These are phyloP conservation scores for Hymenoscyphus albidus DNA, from an alignment of 2,329 filamentous ascomycete genomes.

Conservation along the genomic window DNA sequence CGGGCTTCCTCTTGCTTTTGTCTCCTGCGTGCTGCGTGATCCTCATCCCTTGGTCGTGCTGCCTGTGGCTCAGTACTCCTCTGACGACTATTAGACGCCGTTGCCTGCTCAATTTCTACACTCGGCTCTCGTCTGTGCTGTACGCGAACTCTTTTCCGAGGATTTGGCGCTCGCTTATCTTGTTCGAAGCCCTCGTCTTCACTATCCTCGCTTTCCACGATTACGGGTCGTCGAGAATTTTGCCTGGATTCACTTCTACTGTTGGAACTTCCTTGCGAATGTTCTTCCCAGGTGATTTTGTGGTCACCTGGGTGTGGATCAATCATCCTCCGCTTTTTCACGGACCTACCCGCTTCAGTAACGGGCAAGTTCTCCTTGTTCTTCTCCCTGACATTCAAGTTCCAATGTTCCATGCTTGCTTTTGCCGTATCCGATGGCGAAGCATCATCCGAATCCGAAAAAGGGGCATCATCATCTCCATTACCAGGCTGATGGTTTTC, in stretches of 20 bases:
- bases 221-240: not conserved
- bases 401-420: constrained; percentile 8
- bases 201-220: constrained; percentile 21
- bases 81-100: constrained; percentile 1
- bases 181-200: constrained; percentile 27
- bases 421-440: not conserved
- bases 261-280: constrained; percentile 10
- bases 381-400: constrained; percentile 20
- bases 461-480: constrained; percentile 1
- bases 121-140: not conserved
- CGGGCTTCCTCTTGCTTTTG: constrained; percentile 3
- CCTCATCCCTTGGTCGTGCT: constrained; percentile 3
- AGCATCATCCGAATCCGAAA: not conserved
- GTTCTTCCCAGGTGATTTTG: constrained; percentile 20
- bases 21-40: constrained; percentile 15
- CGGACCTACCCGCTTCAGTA: not conserved
- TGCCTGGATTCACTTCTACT: not conserved
- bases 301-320: constrained; percentile 24
- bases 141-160: constrained; percentile 14
- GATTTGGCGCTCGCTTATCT: constrained; percentile 23
- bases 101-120: not conserved
- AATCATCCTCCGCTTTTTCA: constrained; percentile 16
- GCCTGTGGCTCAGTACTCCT: not conserved
- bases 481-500: constrained; percentile 3
- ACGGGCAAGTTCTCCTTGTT: constrained; percentile 33